Evolutionary conservation across 2,329 filamentous ascomycete species (phyloP).

Genomic region (Talaromyces sp.): DNA sequence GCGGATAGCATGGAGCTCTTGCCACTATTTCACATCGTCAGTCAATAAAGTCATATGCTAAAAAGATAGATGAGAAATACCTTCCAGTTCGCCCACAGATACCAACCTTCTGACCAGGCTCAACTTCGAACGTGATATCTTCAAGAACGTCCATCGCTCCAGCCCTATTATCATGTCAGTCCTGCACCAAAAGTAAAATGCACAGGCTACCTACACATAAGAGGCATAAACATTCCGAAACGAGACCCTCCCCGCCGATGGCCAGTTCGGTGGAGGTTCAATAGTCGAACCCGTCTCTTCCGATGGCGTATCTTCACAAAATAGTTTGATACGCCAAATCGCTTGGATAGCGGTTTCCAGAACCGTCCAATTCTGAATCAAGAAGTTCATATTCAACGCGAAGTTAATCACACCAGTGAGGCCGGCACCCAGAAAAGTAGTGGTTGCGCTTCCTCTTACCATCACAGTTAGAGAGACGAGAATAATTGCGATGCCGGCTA

Average conservation of each 20-base stretch:
- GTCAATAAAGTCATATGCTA: no score
- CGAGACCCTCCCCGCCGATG: background rate
- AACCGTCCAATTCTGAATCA: slow-evolving; percentile 54
- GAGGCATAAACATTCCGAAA: slow-evolving; percentile 7
- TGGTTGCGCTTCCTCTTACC: background rate
- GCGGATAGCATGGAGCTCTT: slow-evolving; percentile 43
- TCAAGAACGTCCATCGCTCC: slow-evolving; percentile 37
- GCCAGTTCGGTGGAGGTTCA: background rate
- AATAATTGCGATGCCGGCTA: slow-evolving; percentile 48
- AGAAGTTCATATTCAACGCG: slow-evolving; percentile 52
- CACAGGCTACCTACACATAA: background rate
- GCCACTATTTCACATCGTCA: slow-evolving; percentile 28
- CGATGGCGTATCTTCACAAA: slow-evolving; percentile 42
- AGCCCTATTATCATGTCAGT: background rate
- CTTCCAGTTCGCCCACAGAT: slow-evolving; percentile 34
- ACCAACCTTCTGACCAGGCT: slow-evolving; percentile 39
- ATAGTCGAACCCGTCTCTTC: slow-evolving; percentile 35
- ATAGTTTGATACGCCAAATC: slow-evolving; percentile 53
- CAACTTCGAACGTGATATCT: slow-evolving; percentile 46
- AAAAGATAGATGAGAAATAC: background rate
- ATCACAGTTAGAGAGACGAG: slow-evolving; percentile 51
- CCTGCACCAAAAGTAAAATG: background rate
- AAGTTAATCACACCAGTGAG: slow-evolving; percentile 45
- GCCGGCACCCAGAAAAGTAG: slow-evolving; percentile 34
- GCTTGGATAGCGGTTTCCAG: slow-evolving; percentile 58